phyloP scores from a whole-genome alignment of 179 eudicot genomes.

The Sideroxylon spinosum region DNA sequence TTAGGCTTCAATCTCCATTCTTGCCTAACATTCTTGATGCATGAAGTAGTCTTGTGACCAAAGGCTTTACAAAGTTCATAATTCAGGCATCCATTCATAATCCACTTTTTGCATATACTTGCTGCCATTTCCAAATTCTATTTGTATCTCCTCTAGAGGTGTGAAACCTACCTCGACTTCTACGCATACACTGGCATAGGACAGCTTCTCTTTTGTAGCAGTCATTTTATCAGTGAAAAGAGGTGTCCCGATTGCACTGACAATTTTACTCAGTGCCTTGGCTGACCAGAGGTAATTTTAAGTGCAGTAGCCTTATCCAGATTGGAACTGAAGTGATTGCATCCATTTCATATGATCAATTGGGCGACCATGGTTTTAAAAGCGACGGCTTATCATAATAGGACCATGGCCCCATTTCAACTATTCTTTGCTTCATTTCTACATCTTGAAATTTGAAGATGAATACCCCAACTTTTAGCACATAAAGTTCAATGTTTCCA shows the following conservation, averaged over 20 bases:
- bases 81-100: no score
- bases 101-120: no score
- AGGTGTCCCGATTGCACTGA: background rate
- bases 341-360: background rate
- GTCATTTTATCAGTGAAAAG: background rate
- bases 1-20: no score
- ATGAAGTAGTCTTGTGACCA: no score
- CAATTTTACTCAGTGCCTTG: background rate
- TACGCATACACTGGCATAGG: background rate
- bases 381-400: background rate
- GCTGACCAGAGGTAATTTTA: background rate
- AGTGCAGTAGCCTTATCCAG: background rate
- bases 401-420: background rate
- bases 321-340: background rate
- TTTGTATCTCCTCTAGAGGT: no score
- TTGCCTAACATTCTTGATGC: no score
- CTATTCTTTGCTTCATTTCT: background rate
- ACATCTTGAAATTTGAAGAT: background rate
- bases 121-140: no score
- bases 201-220: background rate
- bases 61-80: no score
- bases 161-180: no score
- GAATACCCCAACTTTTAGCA: background rate
- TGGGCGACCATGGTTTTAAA: background rate
- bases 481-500: background rate